These are phyloP conservation scores for Escovopsis sp. DNA, from an alignment of 2,329 filamentous ascomycete genomes.

Conservation along the genomic window DNA sequence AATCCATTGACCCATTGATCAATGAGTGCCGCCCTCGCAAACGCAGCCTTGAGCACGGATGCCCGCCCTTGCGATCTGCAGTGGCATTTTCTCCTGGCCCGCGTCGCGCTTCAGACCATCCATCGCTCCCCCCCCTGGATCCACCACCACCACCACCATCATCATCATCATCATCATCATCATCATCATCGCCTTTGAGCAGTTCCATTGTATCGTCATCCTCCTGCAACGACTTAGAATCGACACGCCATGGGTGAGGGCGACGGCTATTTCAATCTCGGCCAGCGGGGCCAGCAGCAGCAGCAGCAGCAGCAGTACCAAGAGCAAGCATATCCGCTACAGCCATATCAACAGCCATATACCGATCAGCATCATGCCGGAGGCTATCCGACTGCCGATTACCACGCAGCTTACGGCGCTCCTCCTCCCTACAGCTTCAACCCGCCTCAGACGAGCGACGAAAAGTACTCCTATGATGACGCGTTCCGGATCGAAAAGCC, in stretches of 20 bases:
- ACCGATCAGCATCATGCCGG: slow-evolving; percentile 2
- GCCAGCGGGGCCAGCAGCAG: slow-evolving; percentile 8
- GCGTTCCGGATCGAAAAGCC: slow-evolving; percentile 68
- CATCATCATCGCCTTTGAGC: background rate
- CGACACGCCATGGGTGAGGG: slow-evolving; percentile 19
- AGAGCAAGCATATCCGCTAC: background rate
- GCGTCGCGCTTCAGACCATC: background rate
- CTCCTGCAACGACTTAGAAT: background rate
- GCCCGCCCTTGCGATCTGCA: too few relatives aligned
- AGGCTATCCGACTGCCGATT: slow-evolving; percentile 13
- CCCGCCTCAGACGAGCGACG: slow-evolving; percentile 23
- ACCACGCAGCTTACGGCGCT: slow-evolving; percentile 16
- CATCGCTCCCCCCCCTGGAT: background rate
- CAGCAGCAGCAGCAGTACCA: slow-evolving; percentile 5
- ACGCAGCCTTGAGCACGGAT: too few relatives aligned
- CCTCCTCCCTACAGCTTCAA: slow-evolving; percentile 22
- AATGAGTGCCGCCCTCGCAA: too few relatives aligned
- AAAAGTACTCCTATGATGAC: slow-evolving; percentile 55
- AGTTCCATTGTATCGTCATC: background rate
- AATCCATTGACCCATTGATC: too few relatives aligned
- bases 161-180: background rate
- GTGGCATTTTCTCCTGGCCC: too few relatives aligned
- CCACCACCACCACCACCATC: background rate
- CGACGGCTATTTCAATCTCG: slow-evolving; percentile 18
- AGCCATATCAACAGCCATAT: slow-evolving; percentile 2